Conservation (phyloP, 345 rosid species). For the Eucalyptus curtisii region DNA sequence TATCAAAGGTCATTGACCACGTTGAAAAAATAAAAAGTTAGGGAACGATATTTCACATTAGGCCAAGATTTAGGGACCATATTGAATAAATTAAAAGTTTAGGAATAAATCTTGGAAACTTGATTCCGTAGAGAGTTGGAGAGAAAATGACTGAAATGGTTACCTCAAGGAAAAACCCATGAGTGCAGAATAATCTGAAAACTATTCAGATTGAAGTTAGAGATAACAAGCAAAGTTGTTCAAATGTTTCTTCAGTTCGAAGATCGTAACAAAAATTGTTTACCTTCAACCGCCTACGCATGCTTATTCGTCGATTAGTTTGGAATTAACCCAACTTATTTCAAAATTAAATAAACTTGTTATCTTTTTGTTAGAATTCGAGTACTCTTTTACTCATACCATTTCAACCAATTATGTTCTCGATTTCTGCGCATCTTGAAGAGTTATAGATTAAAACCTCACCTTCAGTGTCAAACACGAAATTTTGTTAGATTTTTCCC, state of each 20-base stretch:
- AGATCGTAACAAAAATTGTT: background rate
- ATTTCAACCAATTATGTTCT: no score
- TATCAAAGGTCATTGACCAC: no score
- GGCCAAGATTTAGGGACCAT: no score
- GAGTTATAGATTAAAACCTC: no score
- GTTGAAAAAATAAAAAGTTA: no score
- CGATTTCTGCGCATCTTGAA: no score
- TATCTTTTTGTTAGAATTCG: background rate
- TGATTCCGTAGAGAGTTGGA: background rate
- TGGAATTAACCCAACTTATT: background rate
- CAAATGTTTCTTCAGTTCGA: background rate
- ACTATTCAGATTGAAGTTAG: background rate
- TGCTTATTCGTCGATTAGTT: background rate
- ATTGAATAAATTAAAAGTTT: no score
- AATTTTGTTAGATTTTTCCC: no score
- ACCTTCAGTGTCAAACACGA: no score
- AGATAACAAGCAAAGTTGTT: background rate
- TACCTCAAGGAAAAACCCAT: background rate
- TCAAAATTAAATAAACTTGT: background rate
- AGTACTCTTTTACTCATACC: background rate
- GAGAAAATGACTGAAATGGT: background rate
- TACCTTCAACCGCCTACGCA: no score
- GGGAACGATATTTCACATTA: no score
- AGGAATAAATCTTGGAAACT: background rate
- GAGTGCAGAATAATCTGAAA: background rate